A percentile compares a stretch with the other conserved stretches of the same genome.
phyloP scores from a whole-genome alignment of 345 rosid species.

The Ceriops decandra region DNA sequence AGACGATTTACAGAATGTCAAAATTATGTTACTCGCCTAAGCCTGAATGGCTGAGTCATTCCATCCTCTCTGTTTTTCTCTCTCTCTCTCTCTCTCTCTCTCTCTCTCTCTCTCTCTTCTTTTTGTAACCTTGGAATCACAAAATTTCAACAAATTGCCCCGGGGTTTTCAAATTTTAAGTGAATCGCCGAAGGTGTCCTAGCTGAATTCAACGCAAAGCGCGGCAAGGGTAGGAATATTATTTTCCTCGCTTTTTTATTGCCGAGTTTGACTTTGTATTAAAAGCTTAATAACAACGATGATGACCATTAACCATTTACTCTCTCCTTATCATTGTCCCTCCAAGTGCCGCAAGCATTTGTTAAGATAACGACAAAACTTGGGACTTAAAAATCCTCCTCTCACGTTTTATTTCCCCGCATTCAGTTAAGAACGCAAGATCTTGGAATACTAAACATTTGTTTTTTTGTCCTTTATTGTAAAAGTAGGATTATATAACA shows the following conservation, averaged over 20 bases:
- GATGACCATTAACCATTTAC: constrained; percentile 13
- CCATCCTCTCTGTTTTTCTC: not conserved
- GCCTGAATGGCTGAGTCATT: constrained; percentile 4
- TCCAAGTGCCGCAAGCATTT: constrained; percentile 14
- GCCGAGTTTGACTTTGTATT: constrained; percentile 29
- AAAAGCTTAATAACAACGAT: constrained; percentile 4
- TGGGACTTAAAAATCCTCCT: constrained; percentile 1
- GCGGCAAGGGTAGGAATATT: not conserved
- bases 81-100: too few relatives aligned
- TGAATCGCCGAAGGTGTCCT: not conserved
- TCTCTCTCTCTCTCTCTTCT: too few relatives aligned
- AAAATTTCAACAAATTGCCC: not conserved
- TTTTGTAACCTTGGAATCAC: not conserved
- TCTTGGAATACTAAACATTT: constrained; percentile 29
- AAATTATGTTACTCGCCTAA: not conserved
- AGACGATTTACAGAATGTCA: too few relatives aligned
- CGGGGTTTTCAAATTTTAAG: constrained; percentile 6
- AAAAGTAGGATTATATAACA: too few relatives aligned
- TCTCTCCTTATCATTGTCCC: constrained; percentile 10
- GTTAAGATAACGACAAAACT: constrained; percentile 22
- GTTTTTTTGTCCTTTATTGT: too few relatives aligned
- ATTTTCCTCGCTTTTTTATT: not conserved
- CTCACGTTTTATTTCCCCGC: not conserved
- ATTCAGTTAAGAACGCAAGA: not conserved
- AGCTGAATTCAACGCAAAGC: not conserved